A percentile compares a stretch with the other conserved stretches of the same genome.
These are phyloP conservation scores for Aplosporella prunicola DNA, from an alignment of 2,329 filamentous ascomycete species.

Conservation along the genomic window DNA sequence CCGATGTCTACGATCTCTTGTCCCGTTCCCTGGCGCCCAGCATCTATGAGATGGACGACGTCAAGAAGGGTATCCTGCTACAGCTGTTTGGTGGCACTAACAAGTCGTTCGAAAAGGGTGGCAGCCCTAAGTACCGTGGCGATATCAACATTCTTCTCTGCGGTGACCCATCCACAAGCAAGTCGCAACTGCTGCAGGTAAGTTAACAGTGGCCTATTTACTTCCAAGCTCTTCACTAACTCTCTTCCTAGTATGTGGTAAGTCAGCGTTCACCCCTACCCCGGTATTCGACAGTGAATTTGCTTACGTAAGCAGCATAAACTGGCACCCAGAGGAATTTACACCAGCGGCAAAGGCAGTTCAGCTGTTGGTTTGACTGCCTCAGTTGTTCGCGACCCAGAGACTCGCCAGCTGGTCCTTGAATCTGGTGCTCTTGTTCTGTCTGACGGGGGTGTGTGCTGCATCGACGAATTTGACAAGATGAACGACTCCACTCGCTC, in stretches of 20 bases:
- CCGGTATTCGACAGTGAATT: too few species aligned
- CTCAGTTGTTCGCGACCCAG: conserved; percentile 67
- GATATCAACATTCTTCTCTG: conserved; percentile 97
- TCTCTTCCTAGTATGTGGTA: too few species aligned
- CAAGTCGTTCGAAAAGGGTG: conserved; percentile 94
- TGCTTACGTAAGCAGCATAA: conserved; percentile 99
- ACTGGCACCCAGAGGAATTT: conserved; percentile 82
- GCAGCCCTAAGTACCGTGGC: conserved; percentile 88
- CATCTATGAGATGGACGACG: conserved; percentile 95
- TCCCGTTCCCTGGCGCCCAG: conserved; percentile 86
- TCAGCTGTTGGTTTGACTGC: conserved; percentile 68
- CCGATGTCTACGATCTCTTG: conserved; percentile 88
- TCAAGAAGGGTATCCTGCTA: conserved; percentile 95
- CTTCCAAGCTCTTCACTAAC: too few species aligned
- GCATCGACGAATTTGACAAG: conserved; percentile 73
- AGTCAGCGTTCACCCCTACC: too few species aligned
- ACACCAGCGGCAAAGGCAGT: conserved; percentile 67
- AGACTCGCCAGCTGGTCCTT: conserved; percentile 63
- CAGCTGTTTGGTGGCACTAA: conserved; percentile 97
- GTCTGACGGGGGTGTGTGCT: conserved; percentile 67
- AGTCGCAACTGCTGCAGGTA: conserved; percentile 85
- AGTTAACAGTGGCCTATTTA: too few species aligned
- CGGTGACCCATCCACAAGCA: conserved; percentile 91
- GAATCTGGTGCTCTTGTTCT: conserved; percentile 66
- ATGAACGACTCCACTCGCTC: conserved; percentile 68